Base-by-base conservation (phyloP, 495 filamentous ascomycete genomes). In the Xylona heveae region DNA sequence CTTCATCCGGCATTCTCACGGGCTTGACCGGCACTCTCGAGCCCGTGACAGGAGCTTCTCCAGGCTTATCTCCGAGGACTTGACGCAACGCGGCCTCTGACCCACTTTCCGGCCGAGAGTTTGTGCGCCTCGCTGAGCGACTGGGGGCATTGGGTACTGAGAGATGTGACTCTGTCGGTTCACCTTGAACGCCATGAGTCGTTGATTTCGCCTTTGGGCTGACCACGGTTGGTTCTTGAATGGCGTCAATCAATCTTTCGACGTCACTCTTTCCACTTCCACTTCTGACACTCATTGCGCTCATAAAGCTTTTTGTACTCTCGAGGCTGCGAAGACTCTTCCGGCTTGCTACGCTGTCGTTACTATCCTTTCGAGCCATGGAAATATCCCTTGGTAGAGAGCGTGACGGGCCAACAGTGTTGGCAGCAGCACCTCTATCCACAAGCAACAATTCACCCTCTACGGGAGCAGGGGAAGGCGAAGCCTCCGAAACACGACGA, bases 241-340 rank as follows among this genome's bases (percentile, higher is more conserved):
- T 78, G 2, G 74, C 77, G 35, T 74, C 73, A 29, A 82, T 82
- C 2, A 83, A 55, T 16, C 76, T 49, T 40, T 84, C 76, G 1
- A 74, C 73, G 22, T 81, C 75, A 39, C 74, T 80, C 45, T 55
- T 62, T 7, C 44, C 52, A 38, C 71, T 78, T 32, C 47, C 52
- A 40, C 67, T 69, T 30, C 42, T 50, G 16, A 38, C 49, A 42
- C 66, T 75, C 3, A 43, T 47, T 9, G 44, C 55, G 39, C 69
- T 78, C 28, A 47, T 59, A 15, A 64, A 46, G 42, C 68, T 74
- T 10, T 49, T 48, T 5, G 58, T 13, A 23, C 41, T 44, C 23
- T 51, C 57, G 5, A 24, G 35, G 36, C 61, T 65, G 25, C 39
- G 49, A n/a, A 5, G 15, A 3, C 34, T 34, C 4, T 19, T 3